Conservation (phyloP, 345 rosid species). For the Eucalyptus cloeziana region DNA sequence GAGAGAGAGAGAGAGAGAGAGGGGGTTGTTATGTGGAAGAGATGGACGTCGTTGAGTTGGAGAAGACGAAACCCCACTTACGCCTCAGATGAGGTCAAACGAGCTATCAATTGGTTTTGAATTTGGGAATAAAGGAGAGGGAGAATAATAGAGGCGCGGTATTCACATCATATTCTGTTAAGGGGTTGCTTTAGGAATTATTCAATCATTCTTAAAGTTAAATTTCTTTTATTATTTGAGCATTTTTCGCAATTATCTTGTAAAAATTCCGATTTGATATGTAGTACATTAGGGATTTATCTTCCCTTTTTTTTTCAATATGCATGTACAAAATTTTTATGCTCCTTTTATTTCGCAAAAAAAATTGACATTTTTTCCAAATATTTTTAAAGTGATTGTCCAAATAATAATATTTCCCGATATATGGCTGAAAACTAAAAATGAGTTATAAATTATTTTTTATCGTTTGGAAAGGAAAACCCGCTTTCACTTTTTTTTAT, state of each 20-base stretch:
- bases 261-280: neutral
- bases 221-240: neutral
- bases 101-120: neutral
- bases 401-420: neutral
- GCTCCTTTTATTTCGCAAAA: neutral
- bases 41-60: neutral
- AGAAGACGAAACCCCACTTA: neutral
- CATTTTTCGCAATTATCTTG: neutral
- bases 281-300: neutral
- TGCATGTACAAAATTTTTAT: neutral
- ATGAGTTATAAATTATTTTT: neutral
- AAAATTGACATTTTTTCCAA: neutral
- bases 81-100: neutral
- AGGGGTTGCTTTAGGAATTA: neutral
- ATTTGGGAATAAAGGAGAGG: neutral
- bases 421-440: neutral
- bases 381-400: neutral
- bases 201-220: neutral
- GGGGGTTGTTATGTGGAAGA: neutral
- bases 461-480: neutral
- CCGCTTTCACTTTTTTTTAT: neutral
- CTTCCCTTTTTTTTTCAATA: neutral
- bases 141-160: neutral
- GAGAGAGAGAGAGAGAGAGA: neutral
- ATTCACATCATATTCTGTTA: neutral